These are phyloP conservation scores for Penicillium lagena DNA, from an alignment of 495 filamentous ascomycete genomes.

Conservation along the genomic window DNA sequence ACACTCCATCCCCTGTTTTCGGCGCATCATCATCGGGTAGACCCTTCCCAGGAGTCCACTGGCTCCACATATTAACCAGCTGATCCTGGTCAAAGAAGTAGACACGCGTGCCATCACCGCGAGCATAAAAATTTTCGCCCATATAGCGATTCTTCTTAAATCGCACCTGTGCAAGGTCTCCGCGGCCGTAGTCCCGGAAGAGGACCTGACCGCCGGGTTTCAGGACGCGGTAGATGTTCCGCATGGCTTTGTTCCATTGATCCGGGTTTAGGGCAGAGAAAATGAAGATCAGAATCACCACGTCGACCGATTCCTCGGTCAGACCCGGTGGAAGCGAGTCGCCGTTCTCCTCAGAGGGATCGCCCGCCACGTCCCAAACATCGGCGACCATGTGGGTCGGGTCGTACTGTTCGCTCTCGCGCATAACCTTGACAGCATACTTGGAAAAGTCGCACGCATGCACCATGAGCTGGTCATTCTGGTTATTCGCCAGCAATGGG, in stretches of 20 bases:
- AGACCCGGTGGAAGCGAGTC: constrained; percentile 64
- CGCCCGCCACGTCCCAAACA: constrained; percentile 80
- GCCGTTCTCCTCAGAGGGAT: constrained; percentile 25
- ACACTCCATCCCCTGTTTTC: constrained; percentile 19
- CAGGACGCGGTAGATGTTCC: constrained; percentile 72
- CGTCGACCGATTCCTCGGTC: constrained; percentile 70
- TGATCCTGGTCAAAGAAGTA: constrained; percentile 94
- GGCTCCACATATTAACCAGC: constrained; percentile 70
- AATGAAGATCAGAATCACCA: constrained; percentile 92
- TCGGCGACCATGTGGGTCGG: constrained; percentile 66
- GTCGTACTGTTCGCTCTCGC: constrained; percentile 59
- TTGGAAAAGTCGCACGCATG: constrained; percentile 93
- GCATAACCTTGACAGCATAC: constrained; percentile 85
- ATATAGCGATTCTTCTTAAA: constrained; percentile 92
- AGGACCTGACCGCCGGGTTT: constrained; percentile 86
- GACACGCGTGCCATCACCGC: constrained; percentile 91
- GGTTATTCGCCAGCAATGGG: constrained; percentile 73
- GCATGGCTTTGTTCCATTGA: constrained; percentile 78
- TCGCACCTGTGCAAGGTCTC: constrained; percentile 91
- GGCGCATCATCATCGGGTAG: constrained; percentile 14
- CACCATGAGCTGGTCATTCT: constrained; percentile 69
- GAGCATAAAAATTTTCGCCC: constrained; percentile 93
- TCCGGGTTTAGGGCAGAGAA: constrained; percentile 83
- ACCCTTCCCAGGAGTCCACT: constrained; percentile 36
- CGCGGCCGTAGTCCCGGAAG: constrained; percentile 93